Evolutionary conservation across 768 basidiomycete species (phyloP).

Genomic region (Mycena alexandri): DNA sequence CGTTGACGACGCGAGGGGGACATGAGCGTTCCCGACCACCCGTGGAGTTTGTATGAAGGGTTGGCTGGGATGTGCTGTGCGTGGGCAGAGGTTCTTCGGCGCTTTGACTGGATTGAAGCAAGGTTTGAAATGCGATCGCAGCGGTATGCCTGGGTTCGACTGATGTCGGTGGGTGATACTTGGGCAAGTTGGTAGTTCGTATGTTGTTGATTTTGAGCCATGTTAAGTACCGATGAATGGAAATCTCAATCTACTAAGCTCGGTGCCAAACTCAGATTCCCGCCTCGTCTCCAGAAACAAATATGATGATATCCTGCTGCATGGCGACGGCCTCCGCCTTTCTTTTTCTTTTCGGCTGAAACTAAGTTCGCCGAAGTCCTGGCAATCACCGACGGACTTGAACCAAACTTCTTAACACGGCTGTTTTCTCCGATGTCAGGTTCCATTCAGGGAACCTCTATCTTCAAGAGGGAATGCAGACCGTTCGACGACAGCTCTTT

Average conservation of each 20-base stretch:
- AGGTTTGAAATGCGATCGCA: constrained; percentile 35
- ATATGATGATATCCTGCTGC: too few relatives aligned
- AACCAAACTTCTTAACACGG: too few relatives aligned
- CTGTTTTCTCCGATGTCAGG: too few relatives aligned
- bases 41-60: constrained; percentile 72
- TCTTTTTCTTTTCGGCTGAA: too few relatives aligned
- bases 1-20: constrained; percentile 51
- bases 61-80: constrained; percentile 70
- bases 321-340: too few relatives aligned
- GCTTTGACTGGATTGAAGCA: constrained; percentile 41
- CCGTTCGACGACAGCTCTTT: too few relatives aligned
- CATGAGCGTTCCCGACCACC: constrained; percentile 63
- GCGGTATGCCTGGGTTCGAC: constrained; percentile 57
- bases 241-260: not conserved
- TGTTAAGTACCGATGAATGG: not conserved
- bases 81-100: constrained; percentile 60
- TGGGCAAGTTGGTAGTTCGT: constrained; percentile 31
- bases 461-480: too few relatives aligned
- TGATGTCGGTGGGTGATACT: constrained; percentile 47
- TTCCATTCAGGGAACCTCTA: too few relatives aligned
- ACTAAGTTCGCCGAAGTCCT: too few relatives aligned
- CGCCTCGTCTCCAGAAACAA: too few relatives aligned
- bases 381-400: too few relatives aligned
- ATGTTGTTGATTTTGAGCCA: not conserved
- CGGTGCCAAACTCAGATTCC: too few relatives aligned